phyloP scores from a whole-genome alignment of 75 land plant species.

The Selaginella moellendorffii region DNA sequence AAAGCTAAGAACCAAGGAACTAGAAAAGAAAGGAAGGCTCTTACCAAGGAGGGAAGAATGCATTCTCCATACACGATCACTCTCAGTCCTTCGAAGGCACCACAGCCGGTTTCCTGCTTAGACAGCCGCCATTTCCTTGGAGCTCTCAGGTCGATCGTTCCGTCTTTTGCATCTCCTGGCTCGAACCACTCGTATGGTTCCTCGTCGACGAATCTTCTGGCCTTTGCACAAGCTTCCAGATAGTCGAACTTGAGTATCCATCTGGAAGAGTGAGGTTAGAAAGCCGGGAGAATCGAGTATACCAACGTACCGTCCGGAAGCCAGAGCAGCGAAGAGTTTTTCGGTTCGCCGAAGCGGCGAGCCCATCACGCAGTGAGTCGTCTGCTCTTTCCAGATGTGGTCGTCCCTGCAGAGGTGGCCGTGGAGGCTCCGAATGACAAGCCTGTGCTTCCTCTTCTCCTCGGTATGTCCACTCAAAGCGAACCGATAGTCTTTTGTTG shows the following conservation, averaged over 20 bases:
- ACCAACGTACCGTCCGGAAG: conserved; percentile 69
- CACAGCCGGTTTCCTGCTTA: conserved; percentile 50
- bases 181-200: conserved; percentile 67
- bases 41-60: conserved; percentile 70
- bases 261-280: conserved; percentile 23
- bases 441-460: conserved; percentile 50
- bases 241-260: conserved; percentile 71
- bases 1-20: neutral
- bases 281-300: too few species aligned
- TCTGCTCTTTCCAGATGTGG: conserved; percentile 75
- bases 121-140: conserved; percentile 76
- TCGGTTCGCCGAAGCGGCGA: conserved; percentile 70
- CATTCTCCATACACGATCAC: conserved; percentile 77
- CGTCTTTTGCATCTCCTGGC: conserved; percentile 49
- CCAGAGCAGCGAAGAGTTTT: conserved; percentile 79
- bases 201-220: conserved; percentile 52
- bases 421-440: conserved; percentile 33
- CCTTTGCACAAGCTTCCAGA: conserved; percentile 43
- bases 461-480: conserved; percentile 54
- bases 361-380: conserved; percentile 64
- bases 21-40: neutral
- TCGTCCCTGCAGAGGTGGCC: conserved; percentile 54
- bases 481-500: conserved; percentile 18
- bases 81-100: conserved; percentile 65
- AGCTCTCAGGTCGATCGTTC: conserved; percentile 57